Percentiles rank a stretch among this genome's conserved stretches.
Conservation (phyloP, 352 stramenopile species). For the Blastocystis sp. region DNA sequence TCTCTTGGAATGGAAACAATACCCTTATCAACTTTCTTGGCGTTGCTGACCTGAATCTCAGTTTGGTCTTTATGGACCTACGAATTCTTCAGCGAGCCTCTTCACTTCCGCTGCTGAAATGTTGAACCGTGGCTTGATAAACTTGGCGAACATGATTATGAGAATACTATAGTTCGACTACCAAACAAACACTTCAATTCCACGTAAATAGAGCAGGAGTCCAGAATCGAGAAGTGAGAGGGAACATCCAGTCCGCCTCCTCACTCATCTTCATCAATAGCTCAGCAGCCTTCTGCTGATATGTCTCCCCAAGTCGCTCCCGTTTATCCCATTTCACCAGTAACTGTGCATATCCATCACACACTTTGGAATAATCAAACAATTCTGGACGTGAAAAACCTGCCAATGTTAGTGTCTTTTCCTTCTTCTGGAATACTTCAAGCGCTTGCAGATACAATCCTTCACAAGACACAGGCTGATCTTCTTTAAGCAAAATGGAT, state of each 20-base stretch:
- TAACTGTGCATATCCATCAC: slow-evolving; percentile 29
- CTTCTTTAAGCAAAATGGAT: slow-evolving; percentile 28
- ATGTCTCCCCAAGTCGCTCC: slow-evolving; percentile 47
- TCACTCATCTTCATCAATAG: slow-evolving; percentile 44
- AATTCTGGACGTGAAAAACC: neutral
- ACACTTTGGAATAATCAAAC: slow-evolving; percentile 43
- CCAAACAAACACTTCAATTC: slow-evolving; percentile 8
- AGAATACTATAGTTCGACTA: neutral
- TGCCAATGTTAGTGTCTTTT: slow-evolving; percentile 10
- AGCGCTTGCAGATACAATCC: slow-evolving; percentile 39
- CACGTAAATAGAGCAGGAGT: slow-evolving; percentile 31
- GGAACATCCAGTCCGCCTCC: slow-evolving; percentile 51
- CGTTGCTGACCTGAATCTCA: slow-evolving; percentile 4
- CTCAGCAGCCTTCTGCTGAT: slow-evolving; percentile 40
- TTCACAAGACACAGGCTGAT: slow-evolving; percentile 30
- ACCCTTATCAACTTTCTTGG: neutral
- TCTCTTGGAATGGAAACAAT: slow-evolving; percentile 28
- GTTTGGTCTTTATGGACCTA: neutral
- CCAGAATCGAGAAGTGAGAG: slow-evolving; percentile 43
- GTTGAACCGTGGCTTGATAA: slow-evolving; percentile 35
- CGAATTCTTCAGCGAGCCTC: slow-evolving; percentile 28
- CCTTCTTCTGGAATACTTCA: slow-evolving; percentile 43
- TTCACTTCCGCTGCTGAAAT: neutral
- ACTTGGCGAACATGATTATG: slow-evolving; percentile 32
- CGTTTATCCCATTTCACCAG: slow-evolving; percentile 47